Evolutionary conservation across 805 yeast genomes (phyloP), one percentile per base, ranked within the genome.

Genomic region (Wickerhamomyces subpelliculosus): DNA sequence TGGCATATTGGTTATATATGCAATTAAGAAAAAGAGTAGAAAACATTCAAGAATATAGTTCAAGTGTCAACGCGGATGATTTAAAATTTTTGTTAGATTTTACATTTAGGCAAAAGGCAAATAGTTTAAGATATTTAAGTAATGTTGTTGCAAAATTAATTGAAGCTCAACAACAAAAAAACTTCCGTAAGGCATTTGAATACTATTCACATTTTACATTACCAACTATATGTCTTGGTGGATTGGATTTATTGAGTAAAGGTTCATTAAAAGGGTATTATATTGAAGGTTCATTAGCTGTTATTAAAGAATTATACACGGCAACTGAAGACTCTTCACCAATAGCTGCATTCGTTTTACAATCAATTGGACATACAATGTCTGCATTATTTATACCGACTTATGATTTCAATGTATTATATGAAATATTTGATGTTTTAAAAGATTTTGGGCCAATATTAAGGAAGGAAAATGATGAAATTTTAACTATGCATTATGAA

Each of bases 331-430:
- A 52, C 11, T 20, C 38, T 3, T 47, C 54, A 3, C 53, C 54
- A 12, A 8, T 38, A 3, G 39, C 52, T 2, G 12, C 12, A 1
- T 54, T 51, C 26, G 32, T 46, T 7, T 40, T 47, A 0, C 28
- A 34, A 2, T 24, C 47, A 1, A 23, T 32, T 10, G 30, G 44
- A n/a, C 35, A 37, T 17, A 33, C 19, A 7, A 38, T 25, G 3
- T 28, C 23, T 20, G 22, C 43, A 5, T 36, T 54, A 19, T 48
- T 48, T 34, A 32, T 49, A 2, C 57, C 58, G 0, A 40, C 34
- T 24, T 52, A 51, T 35, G 11, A 45, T 2, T 31, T 25, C 26
- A 43, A 36, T 2, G 41, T 51, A 7, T 39, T 52, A 6, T 20
- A 40, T 9, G 57, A 52, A 35, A 32, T 52, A 11, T 14, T 12